Percentiles rank a stretch among this genome's conserved stretches.
Evolutionary conservation across 805 yeast species (phyloP).

Genomic region (Candida ortonii): DNA sequence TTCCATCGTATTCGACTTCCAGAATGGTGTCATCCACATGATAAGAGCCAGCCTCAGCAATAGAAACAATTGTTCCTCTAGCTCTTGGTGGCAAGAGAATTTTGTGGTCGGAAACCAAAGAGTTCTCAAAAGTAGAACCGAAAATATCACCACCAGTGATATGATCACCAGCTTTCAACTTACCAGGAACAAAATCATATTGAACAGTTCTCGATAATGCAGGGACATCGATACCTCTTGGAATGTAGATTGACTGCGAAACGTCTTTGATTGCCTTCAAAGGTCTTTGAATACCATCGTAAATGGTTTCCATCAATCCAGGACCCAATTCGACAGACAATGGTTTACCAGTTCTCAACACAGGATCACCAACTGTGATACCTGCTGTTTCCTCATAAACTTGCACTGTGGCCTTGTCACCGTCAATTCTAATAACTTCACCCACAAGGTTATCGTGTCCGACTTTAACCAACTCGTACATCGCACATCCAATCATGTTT

Average conservation of each 20-base stretch:
- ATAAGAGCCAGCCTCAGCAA: conserved; percentile 89
- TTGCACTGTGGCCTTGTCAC: conserved; percentile 96
- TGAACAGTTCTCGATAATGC: conserved; percentile 79
- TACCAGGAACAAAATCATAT: conserved; percentile 82
- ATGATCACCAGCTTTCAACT: conserved; percentile 90
- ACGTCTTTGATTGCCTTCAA: conserved; percentile 84
- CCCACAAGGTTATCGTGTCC: conserved; percentile 97
- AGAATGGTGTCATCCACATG: conserved; percentile 83
- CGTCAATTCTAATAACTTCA: conserved; percentile 95
- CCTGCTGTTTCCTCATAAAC: conserved; percentile 99
- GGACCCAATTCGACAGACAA: conserved; percentile 98
- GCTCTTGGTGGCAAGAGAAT: conserved; percentile 97
- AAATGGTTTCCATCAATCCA: conserved; percentile 98
- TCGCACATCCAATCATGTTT: conserved; percentile 99
- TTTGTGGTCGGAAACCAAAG: conserved; percentile 87
- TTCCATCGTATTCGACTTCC: conserved; percentile 94
- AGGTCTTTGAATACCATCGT: conserved; percentile 99
- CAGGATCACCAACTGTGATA: conserved; percentile 99
- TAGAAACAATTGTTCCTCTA: conserved; percentile 89
- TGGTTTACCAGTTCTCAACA: conserved; percentile 97
- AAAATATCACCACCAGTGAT: conserved; percentile 97
- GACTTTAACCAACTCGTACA: conserved; percentile 98
- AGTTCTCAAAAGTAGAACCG: conserved; percentile 92
- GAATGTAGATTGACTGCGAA: conserved; percentile 92
- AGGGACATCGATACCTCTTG: conserved; percentile 98